Conservation (phyloP, 2,329 filamentous ascomycete species). For the Magnaporthiopsis rhizophila region DNA sequence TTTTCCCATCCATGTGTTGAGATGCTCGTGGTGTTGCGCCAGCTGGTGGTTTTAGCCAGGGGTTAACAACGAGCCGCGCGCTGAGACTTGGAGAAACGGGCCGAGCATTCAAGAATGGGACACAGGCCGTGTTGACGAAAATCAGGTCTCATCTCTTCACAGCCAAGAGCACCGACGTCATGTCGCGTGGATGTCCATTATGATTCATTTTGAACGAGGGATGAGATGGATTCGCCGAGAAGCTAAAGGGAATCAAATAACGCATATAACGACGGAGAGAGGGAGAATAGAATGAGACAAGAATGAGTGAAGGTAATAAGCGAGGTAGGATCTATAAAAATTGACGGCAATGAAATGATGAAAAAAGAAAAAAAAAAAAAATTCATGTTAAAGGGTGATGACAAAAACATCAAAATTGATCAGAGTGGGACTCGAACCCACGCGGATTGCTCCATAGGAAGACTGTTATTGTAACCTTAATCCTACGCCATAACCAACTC, state of each 20-base stretch:
- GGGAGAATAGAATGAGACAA: too few relatives aligned
- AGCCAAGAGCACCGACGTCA: neutral
- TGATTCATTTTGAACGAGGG: too few relatives aligned
- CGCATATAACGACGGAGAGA: too few relatives aligned
- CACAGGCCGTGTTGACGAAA: neutral
- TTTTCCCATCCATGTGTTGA: too few relatives aligned
- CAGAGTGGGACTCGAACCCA: slow-evolving; percentile 16
- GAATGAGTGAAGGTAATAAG: too few relatives aligned
- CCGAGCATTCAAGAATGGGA: neutral
- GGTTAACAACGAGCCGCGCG: too few relatives aligned
- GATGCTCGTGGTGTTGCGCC: neutral
- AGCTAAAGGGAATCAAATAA: too few relatives aligned
- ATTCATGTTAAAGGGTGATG: too few relatives aligned
- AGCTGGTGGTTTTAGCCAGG: neutral
- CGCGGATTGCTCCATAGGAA: slow-evolving; percentile 11
- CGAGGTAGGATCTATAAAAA: too few relatives aligned
- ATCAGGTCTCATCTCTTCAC: neutral
- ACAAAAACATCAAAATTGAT: slow-evolving; percentile 1
- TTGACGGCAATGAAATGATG: too few relatives aligned
- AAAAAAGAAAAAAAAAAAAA: neutral
- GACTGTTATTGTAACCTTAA: neutral
- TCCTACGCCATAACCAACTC: neutral
- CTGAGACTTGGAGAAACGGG: neutral
- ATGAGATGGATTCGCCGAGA: too few relatives aligned
- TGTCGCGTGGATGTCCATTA: neutral